Conservation (phyloP, 176 grass and related monocot species). For the Hordeum vulgare region MorexV3_pseudomolecules_assembly NC_058521.1:117227080-117227579, state of each 20-base stretch:
- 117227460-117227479: neutral
- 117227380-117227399: too few species aligned
- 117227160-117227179: neutral
- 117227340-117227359: too few species aligned
- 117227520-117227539: conserved; percentile 48
- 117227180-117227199: neutral
- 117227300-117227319: too few species aligned
- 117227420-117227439: neutral
- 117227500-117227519: conserved; percentile 2
- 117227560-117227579: conserved; percentile 92
- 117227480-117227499: neutral
- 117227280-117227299: too few species aligned
- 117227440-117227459: neutral
- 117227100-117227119: neutral
- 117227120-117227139: neutral
- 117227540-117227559: conserved; percentile 88
- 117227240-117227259: too few species aligned
- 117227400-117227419: too few species aligned
- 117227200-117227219: neutral
- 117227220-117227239: too few species aligned
- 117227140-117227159: neutral
- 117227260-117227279: too few species aligned
- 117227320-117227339: too few species aligned
- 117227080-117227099: neutral
- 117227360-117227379: too few species aligned